Percentiles rank a stretch among this genome's conserved stretches.
These are phyloP conservation scores for Mortierella sp. DNA, from an alignment of 371 early-diverging fungal species.

Conservation along the genomic window DNA sequence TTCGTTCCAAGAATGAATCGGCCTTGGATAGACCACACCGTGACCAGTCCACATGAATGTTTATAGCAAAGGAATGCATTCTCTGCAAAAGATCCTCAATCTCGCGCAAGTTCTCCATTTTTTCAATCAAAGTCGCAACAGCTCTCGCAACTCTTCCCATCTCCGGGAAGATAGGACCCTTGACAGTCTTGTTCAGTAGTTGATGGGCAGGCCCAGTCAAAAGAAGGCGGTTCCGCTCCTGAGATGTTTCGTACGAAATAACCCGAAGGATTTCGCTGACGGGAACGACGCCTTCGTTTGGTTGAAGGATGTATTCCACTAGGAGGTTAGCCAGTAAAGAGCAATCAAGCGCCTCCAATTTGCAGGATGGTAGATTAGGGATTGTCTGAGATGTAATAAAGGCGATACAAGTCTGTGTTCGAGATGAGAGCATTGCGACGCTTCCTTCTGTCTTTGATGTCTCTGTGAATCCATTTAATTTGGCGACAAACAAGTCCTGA, in stretches of 20 bases:
- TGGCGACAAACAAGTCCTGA: conserved; percentile 44
- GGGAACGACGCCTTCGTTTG: conserved; percentile 40
- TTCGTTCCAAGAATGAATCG: conserved; percentile 29
- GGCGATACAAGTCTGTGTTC: conserved; percentile 39
- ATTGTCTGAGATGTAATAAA: conserved; percentile 48
- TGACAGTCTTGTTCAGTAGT: conserved; percentile 25
- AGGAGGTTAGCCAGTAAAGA: conserved; percentile 27
- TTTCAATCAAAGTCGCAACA: conserved; percentile 38
- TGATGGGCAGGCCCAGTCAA: conserved; percentile 22
- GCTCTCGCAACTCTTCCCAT: conserved; percentile 53
- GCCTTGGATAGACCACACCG: conserved; percentile 36
- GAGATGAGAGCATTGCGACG: conserved; percentile 3
- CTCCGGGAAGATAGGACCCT: conserved; percentile 35
- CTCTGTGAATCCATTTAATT: conserved; percentile 12
- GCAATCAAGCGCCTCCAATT: conserved; percentile 27
- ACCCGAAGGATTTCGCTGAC: conserved; percentile 39
- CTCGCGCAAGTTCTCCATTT: conserved; percentile 30
- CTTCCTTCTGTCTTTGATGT: conserved; percentile 10
- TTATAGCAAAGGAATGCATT: conserved; percentile 49
- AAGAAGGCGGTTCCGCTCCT: conserved; percentile 14
- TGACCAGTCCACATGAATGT: conserved; percentile 53
- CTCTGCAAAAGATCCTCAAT: conserved; percentile 26
- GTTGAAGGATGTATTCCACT: conserved; percentile 32
- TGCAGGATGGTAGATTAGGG: conserved; percentile 45
- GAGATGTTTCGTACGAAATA: conserved; percentile 28